Percentiles rank a stretch among this genome's conserved stretches.
phyloP scores from a whole-genome alignment of 106 monocot genomes.

The Iris macrosiphon region DNA sequence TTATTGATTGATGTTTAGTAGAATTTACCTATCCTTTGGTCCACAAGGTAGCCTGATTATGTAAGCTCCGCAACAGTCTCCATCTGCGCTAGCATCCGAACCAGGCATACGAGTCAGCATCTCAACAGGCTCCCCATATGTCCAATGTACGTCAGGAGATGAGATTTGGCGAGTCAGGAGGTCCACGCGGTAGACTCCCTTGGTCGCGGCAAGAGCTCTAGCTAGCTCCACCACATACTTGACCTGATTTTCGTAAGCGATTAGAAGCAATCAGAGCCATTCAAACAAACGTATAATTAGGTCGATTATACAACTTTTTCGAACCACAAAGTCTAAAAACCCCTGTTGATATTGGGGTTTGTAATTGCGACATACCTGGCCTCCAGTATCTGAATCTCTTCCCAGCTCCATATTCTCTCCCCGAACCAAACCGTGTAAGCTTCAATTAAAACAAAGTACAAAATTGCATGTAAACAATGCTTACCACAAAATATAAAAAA shows the following conservation, averaged over 20 bases:
- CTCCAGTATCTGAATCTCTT: conserved; percentile 70
- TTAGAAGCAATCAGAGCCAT: neutral
- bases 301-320: no score
- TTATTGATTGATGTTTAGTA: no score
- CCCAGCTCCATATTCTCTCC: conserved; percentile 88
- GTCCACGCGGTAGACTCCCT: conserved; percentile 61
- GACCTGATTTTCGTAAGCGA: conserved; percentile 25
- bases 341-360: no score
- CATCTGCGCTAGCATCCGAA: conserved; percentile 1
- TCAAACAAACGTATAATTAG: no score
- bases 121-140: conserved; percentile 76
- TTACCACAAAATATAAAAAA: neutral
- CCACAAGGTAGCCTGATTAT: conserved; percentile 75
- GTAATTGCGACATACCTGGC: conserved; percentile 27
- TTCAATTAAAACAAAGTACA: conserved; percentile 2
- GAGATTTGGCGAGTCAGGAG: conserved; percentile 69
- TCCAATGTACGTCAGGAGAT: conserved; percentile 57
- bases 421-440: conserved; percentile 65
- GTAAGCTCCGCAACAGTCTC: conserved; percentile 48
- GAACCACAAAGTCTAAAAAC: no score
- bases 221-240: conserved; percentile 83
- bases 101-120: conserved; percentile 43
- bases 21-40: conserved; percentile 38
- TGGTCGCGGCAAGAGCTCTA: conserved; percentile 45
- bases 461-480: conserved; percentile 45